These are phyloP conservation scores for Hemisphaericaspora subhashii DNA, from an alignment of 1,139 yeast species.

Conservation along the genomic window DNA sequence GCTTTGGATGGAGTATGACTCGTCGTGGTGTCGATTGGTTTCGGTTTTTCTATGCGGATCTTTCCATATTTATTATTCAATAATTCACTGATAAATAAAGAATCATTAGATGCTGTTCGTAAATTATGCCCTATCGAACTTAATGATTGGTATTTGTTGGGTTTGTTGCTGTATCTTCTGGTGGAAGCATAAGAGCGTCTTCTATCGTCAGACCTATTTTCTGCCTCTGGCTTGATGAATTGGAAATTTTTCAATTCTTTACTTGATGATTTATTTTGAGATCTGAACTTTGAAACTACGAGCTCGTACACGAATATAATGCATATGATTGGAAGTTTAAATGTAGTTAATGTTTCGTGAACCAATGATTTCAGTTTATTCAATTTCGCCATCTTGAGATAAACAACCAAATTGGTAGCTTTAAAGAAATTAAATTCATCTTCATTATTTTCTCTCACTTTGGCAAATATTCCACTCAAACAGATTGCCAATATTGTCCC, in stretches of 20 bases:
- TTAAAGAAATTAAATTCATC: slow-evolving; percentile 46
- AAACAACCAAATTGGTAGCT: slow-evolving; percentile 39
- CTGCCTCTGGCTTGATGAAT: slow-evolving; percentile 22
- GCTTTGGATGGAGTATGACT: not conserved
- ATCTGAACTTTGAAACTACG: slow-evolving; percentile 20
- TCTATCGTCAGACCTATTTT: slow-evolving; percentile 20
- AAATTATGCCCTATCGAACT: slow-evolving; percentile 29
- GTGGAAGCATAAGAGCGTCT: not conserved
- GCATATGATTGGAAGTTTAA: slow-evolving; percentile 37
- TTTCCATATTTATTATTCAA: slow-evolving; percentile 27
- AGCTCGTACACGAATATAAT: slow-evolving; percentile 36
- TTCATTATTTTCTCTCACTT: slow-evolving; percentile 36
- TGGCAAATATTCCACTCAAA: slow-evolving; percentile 45
- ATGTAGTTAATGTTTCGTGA: slow-evolving; percentile 20
- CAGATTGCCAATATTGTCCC: slow-evolving; percentile 62
- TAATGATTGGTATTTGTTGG: slow-evolving; percentile 23
- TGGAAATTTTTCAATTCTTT: slow-evolving; percentile 35
- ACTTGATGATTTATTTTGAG: slow-evolving; percentile 14
- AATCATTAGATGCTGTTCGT: slow-evolving; percentile 38
- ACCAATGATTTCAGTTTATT: slow-evolving; percentile 10
- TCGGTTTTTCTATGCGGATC: slow-evolving; percentile 6
- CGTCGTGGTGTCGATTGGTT: not conserved
- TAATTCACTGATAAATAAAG: slow-evolving; percentile 34
- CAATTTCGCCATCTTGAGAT: slow-evolving; percentile 25
- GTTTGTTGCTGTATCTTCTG: slow-evolving; percentile 5